Percentiles rank a stretch among this genome's conserved stretches.
Conservation (phyloP, 1,139 yeast species). For the Yamadazyma membranifaciens region DNA sequence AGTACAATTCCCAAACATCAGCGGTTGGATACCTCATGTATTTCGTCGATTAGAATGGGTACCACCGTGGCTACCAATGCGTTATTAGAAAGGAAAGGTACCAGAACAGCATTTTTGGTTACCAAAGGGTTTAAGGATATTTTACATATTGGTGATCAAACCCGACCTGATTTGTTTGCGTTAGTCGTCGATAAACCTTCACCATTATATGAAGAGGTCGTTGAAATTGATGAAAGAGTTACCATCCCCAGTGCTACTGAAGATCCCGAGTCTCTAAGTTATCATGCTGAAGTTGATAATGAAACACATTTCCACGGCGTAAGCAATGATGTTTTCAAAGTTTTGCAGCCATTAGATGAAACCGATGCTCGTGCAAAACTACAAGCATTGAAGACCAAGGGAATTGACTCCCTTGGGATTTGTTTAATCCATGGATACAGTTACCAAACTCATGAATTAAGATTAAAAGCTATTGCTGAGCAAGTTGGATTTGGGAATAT, state of each 20-base stretch:
- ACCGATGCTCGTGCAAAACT: conserved; percentile 37
- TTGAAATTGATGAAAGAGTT: conserved; percentile 71
- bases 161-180: conserved; percentile 69
- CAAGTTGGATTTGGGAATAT: conserved; percentile 54
- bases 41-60: conserved; percentile 63
- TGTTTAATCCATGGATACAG: conserved; percentile 70
- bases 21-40: conserved; percentile 27
- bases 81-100: conserved; percentile 65
- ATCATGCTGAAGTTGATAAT: conserved; percentile 11
- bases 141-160: conserved; percentile 65
- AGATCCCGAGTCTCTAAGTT: conserved; percentile 42
- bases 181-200: conserved; percentile 55
- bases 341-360: conserved; percentile 47
- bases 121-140: conserved; percentile 66
- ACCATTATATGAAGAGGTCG: conserved; percentile 58
- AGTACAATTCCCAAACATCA: conserved; percentile 14
- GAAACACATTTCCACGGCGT: conserved; percentile 35
- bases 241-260: conserved; percentile 66
- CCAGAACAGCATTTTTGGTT: conserved; percentile 56
- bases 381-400: conserved; percentile 44
- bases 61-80: conserved; percentile 83
- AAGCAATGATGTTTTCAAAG: conserved; percentile 61
- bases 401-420: conserved; percentile 64
- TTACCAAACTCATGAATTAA: conserved; percentile 62
- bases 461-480: conserved; percentile 56